phyloP scores from a whole-genome alignment of 163 green algal species.

The Scenedesmus sp. region DNA sequence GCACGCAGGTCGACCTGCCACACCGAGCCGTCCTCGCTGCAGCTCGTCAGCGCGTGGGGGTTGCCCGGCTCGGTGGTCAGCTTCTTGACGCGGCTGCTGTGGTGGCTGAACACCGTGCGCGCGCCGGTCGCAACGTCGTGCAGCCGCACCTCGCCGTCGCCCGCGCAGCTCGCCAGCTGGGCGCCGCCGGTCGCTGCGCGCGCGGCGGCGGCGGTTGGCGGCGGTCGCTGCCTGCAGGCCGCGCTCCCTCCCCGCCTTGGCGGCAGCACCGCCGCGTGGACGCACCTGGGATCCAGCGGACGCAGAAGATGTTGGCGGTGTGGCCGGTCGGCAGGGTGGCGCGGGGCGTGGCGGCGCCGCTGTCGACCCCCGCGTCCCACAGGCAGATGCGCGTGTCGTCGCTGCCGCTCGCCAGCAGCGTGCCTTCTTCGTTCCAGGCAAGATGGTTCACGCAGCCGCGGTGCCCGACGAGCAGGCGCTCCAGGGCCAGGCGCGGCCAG shows the following conservation, averaged over 20 bases:
- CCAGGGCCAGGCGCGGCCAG: conserved; percentile 34
- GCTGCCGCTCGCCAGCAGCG: conserved; percentile 25
- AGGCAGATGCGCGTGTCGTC: conserved; percentile 27
- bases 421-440: conserved; percentile 34
- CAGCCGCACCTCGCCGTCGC: conserved; percentile 30
- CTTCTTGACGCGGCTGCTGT: conserved; percentile 31
- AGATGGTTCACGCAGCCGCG: conserved; percentile 42
- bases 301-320: conserved; percentile 43
- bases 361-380: conserved; percentile 20
- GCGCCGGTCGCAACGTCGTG: conserved; percentile 14
- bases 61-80: conserved; percentile 32
- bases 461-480: conserved; percentile 3
- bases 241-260: not conserved
- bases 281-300: conserved; percentile 32
- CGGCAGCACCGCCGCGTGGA: not conserved
- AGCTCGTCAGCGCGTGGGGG: conserved; percentile 30
- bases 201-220: not conserved
- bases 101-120: not conserved
- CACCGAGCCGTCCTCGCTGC: conserved; percentile 40
- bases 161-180: conserved; percentile 41
- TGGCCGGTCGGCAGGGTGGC: not conserved
- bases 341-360: not conserved
- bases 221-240: no score
- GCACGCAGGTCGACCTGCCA: conserved; percentile 6
- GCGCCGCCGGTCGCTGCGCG: not conserved